Percentiles rank a stretch among this genome's conserved stretches.
Conservation (phyloP, 2,329 filamentous ascomycete genomes). For the Exophiala lecanii-corni region DNA sequence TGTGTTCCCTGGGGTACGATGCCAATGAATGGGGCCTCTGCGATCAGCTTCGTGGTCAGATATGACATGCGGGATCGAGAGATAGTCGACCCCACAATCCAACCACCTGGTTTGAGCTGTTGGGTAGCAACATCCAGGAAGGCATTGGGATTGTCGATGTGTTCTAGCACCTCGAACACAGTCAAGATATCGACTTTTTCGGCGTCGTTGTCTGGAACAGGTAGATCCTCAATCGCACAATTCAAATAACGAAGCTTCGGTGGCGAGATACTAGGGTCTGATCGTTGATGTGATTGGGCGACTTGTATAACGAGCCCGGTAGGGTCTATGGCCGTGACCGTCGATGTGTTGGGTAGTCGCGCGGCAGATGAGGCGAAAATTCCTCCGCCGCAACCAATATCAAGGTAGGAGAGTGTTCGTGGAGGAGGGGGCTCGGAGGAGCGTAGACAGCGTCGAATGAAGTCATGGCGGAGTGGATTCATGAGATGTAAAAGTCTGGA, state of each 20-base stretch:
- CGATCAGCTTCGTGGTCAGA: conserved; percentile 86
- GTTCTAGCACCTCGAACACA: conserved; percentile 92
- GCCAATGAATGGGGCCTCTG: conserved; percentile 65
- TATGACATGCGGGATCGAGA: conserved; percentile 83
- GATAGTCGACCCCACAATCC: conserved; percentile 90
- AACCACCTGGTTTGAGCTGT: conserved; percentile 84
- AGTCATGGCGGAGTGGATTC: conserved; percentile 94
- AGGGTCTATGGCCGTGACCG: conserved; percentile 44
- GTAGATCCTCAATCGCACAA: conserved; percentile 68
- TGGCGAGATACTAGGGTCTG: conserved; percentile 62
- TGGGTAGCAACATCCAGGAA: conserved; percentile 69
- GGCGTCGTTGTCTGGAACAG: conserved; percentile 6
- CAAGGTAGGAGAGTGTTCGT: conserved; percentile 58
- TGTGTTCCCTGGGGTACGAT: conserved; percentile 92
- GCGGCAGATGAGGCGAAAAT: conserved; percentile 77
- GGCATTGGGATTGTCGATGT: conserved; percentile 69
- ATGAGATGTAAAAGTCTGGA: conserved; percentile 92
- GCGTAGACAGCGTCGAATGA: conserved; percentile 68
- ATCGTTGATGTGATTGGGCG: conserved; percentile 68
- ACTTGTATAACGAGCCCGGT: conserved; percentile 49
- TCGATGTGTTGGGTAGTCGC: conserved; percentile 37
- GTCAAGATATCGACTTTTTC: conserved; percentile 69
- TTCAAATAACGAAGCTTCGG: conserved; percentile 68
- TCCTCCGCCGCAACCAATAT: conserved; percentile 91
- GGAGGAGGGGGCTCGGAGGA: conserved; percentile 25